Evolutionary conservation across 2,329 filamentous ascomycete genomes (phyloP).

Genomic region (Tolypocladium amazonense): DNA sequence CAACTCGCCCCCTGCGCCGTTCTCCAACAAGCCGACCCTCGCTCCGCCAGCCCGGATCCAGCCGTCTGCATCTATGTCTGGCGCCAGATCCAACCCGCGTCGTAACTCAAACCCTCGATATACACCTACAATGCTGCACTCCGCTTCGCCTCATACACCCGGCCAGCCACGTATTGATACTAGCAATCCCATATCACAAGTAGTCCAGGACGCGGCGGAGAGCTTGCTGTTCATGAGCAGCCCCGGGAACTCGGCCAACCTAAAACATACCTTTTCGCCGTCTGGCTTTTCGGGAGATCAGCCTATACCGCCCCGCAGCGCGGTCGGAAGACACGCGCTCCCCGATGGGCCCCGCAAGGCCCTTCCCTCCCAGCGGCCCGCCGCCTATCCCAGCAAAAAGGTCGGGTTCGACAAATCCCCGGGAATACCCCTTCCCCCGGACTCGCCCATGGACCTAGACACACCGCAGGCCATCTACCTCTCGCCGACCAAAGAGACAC

Average conservation of each 20-base stretch:
- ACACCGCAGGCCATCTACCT: conserved; percentile 19
- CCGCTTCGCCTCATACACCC: conserved; percentile 34
- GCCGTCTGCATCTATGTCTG: conserved; percentile 27
- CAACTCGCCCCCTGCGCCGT: conserved; percentile 24
- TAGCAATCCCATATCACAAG: conserved; percentile 23
- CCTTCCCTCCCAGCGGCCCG: conserved; percentile 36
- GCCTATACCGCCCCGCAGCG: conserved; percentile 5
- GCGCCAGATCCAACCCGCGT: conserved; percentile 29
- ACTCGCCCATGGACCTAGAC: conserved; percentile 38
- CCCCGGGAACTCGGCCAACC: conserved; percentile 57
- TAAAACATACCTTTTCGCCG: conserved; percentile 44
- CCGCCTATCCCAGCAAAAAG: conserved; percentile 29
- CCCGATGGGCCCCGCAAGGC: conserved; percentile 41
- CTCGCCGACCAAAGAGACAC: conserved; percentile 23
- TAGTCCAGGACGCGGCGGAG: conserved; percentile 75
- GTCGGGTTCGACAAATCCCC: conserved; percentile 38
- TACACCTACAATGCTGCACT: conserved; percentile 38
- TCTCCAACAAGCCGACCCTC: conserved; percentile 26
- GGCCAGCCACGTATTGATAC: conserved; percentile 20
- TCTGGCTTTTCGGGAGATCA: conserved; percentile 23
- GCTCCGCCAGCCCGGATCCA: conserved; percentile 46
- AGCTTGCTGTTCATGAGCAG: conserved; percentile 74
- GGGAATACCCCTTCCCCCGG: conserved; percentile 19
- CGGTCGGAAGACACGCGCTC: conserved; percentile 23
- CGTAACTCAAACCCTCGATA: conserved; percentile 40